phyloP scores from a whole-genome alignment of 371 early-diverging fungal genomes.

The Encephalitozoon hellem region DNA sequence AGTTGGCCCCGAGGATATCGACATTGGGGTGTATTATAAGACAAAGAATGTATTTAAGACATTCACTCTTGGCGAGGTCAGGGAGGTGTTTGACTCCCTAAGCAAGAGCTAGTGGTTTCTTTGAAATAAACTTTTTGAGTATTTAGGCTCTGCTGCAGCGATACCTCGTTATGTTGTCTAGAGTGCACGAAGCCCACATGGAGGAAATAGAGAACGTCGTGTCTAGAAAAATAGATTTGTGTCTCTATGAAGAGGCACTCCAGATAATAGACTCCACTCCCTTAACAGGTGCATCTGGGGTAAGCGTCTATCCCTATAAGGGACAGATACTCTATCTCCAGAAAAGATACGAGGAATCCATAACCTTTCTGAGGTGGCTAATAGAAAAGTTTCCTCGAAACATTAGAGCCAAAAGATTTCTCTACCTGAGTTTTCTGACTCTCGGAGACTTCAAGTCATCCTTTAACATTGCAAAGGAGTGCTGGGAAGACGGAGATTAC shows the following conservation, averaged over 20 bases:
- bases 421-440: not conserved
- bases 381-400: not conserved
- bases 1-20: conserved; percentile 34
- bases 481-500: not conserved
- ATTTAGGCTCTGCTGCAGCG: not conserved
- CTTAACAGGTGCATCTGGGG: not conserved
- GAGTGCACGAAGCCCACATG: not conserved
- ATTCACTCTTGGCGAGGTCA: conserved; percentile 37
- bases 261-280: not conserved
- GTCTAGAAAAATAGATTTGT: not conserved
- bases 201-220: not conserved
- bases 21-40: conserved; percentile 45
- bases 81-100: conserved; percentile 53
- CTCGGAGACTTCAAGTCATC: not conserved
- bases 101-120: not conserved
- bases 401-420: not conserved
- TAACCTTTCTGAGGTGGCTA: not conserved
- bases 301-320: not conserved
- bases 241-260: not conserved
- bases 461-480: not conserved
- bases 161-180: not conserved
- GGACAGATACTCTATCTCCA: not conserved
- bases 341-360: not conserved
- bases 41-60: conserved; percentile 29
- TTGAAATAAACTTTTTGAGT: not conserved